Evolutionary conservation across 768 basidiomycete genomes (phyloP).

Genomic region (Russula virescens): DNA sequence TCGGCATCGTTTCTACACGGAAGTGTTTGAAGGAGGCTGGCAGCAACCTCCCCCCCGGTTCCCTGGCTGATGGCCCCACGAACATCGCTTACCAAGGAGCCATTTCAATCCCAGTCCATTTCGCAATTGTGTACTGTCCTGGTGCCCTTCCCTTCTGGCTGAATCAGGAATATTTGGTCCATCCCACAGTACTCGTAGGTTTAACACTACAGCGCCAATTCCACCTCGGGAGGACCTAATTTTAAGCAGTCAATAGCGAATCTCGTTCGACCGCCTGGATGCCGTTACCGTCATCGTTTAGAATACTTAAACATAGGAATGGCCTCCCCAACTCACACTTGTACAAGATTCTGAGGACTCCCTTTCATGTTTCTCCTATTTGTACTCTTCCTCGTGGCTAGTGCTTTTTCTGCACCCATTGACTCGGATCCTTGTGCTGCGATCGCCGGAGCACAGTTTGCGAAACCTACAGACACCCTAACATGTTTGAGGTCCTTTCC

Average conservation of each 20-base stretch:
- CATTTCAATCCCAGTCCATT: neutral
- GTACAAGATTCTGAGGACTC: neutral
- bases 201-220: neutral
- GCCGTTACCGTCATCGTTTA: conserved; percentile 5
- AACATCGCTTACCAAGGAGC: neutral
- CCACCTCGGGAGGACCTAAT: neutral
- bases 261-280: neutral
- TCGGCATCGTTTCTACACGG: neutral
- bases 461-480: neutral
- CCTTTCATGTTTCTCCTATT: conserved; percentile 1
- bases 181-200: neutral
- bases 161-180: neutral
- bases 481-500: conserved; percentile 33
- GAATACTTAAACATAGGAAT: neutral
- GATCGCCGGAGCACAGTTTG: conserved; percentile 3
- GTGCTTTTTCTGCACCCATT: neutral
- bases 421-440: conserved; percentile 7
- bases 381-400: neutral
- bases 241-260: neutral
- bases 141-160: neutral
- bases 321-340: neutral
- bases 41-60: neutral
- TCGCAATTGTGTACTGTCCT: neutral
- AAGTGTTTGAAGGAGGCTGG: neutral
- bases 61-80: conserved; percentile 5